Evolutionary conservation across 1,284 basidiomycete genomes (phyloP).

Genomic region (Lignosus rhinocerotis): DNA sequence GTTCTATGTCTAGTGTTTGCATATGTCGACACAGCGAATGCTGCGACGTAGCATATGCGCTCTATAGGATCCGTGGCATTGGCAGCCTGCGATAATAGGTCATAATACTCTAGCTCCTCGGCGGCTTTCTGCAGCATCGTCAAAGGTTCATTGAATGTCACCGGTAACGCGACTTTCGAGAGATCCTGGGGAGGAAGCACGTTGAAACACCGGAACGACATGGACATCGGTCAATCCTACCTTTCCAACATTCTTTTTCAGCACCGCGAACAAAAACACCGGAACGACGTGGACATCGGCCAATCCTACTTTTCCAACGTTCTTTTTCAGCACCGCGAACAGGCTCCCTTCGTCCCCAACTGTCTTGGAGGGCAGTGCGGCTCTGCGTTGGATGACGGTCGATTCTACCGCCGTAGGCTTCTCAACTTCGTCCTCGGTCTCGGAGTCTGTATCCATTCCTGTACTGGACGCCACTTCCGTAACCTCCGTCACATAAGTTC

Average conservation of each 20-base stretch:
- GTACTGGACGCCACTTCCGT: conserved; percentile 20
- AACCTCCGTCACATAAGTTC: conserved; percentile 30
- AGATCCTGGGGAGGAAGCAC: conserved; percentile 58
- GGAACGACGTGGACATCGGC: too few species aligned
- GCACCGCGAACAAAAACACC: conserved; percentile 82
- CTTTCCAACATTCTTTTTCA: conserved; percentile 94
- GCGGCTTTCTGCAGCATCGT: conserved; percentile 78
- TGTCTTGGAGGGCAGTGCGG: conserved; percentile 63
- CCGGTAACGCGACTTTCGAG: conserved; percentile 82
- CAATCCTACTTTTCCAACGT: conserved; percentile 77
- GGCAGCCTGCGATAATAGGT: conserved; percentile 69
- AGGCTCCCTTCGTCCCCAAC: conserved; percentile 85
- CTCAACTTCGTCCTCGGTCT: conserved; percentile 24
- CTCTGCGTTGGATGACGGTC: conserved; percentile 49
- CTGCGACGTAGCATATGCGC: conserved; percentile 76
- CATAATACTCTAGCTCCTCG: conserved; percentile 83
- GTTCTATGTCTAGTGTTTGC: conserved; percentile 79
- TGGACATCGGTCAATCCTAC: conserved; percentile 37
- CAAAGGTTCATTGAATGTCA: conserved; percentile 88
- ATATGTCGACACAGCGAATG: conserved; percentile 84
- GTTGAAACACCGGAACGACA: background rate
- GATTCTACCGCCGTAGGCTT: conserved; percentile 18
- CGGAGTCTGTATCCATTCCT: conserved; percentile 27
- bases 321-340: conserved; percentile 87
- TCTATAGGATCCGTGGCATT: conserved; percentile 63